These are phyloP conservation scores for Aeschynomene evenia DNA, from an alignment of 306 rosid genomes.

Conservation along the genomic window DNA sequence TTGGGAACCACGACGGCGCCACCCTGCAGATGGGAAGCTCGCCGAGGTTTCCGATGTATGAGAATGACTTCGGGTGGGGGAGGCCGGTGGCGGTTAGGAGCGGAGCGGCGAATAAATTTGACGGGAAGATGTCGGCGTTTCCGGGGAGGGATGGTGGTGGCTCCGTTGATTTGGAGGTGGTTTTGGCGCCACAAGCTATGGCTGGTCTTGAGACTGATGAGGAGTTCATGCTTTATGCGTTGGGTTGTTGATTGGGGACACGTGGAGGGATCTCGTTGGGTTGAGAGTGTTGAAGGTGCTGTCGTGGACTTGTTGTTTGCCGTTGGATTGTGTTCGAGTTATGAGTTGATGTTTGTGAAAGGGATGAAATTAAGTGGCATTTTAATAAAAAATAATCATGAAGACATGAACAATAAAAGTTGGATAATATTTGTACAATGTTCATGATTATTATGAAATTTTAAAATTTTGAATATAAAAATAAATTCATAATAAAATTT, in stretches of 20 bases:
- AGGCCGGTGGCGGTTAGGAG: conserved; percentile 70
- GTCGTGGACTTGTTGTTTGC: background rate
- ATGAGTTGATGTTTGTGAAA: no score
- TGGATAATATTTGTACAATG: no score
- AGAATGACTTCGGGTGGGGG: conserved; percentile 97
- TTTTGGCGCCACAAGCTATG: conserved; percentile 71
- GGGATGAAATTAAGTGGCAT: no score
- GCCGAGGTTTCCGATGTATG: conserved; percentile 84
- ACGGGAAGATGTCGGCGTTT: conserved; percentile 82
- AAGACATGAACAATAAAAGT: no score
- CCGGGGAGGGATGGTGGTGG: conserved; percentile 68
- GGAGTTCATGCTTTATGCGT: conserved; percentile 72
- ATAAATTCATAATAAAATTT: no score
- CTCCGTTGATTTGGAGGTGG: conserved; percentile 70
- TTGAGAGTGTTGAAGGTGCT: background rate
- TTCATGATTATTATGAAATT: no score
- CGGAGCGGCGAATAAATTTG: conserved; percentile 76
- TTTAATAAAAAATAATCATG: no score
- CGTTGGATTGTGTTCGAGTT: background rate
- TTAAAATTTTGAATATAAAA: no score
- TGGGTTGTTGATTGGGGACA: conserved; percentile 17
- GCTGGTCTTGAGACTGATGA: conserved; percentile 56
- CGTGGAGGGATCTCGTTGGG: background rate
- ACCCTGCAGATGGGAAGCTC: conserved; percentile 85
- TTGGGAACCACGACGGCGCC: conserved; percentile 83